Base-by-base conservation (phyloP, 192 early-diverging fungal genomes). In the Coemansia sp. region DNA sequence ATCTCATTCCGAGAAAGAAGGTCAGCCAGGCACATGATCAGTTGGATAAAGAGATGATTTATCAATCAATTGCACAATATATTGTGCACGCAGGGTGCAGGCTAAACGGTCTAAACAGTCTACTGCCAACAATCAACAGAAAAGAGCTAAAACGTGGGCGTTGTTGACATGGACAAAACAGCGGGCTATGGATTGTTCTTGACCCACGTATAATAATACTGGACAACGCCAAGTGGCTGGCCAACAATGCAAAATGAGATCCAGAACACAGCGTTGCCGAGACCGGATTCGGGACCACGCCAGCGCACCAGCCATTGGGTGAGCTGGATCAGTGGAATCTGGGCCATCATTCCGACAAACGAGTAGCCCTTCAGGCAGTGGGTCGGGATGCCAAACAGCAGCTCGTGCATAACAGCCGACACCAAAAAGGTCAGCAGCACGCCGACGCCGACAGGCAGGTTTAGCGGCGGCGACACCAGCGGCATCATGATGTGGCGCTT, bases 401-500 rank as follows among this genome's bases (percentile, higher is more conserved):
- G 77, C 83, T 95, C 93, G 68, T 95, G 94, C 64, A 95, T 75
- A 23, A 93, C 64, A 0, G 94, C 94, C n/a, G 93, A 94, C 25
- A 94, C 72, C 48, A 86, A 71, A 57, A 95, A 95, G 6, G 92
- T 91, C 6, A 85, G 70, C 26, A 91, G 60, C 39, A 85, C 79
- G 6, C 89, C 79, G 39, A 55, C 74, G 55, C 49, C 85, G 0
- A 74, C 69, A 12, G 69, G 68, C 22, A 90, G 86, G 14, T 83
- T 79, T 23, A 87, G 57, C 25, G 88, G 90, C 25, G 85, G 72
- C 45, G 84, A 88, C 57, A 92, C 74, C 65, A 91, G 80, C 43
- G 94, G 94, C 27, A 94, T 61, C 80, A 92, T 93, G 21, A 94
- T 84, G 68, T 95, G 94, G 9, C 94, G 87, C 67, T 95, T 95